phyloP scores from a whole-genome alignment of 768 basidiomycete species.

The Suillus sp. region DNA sequence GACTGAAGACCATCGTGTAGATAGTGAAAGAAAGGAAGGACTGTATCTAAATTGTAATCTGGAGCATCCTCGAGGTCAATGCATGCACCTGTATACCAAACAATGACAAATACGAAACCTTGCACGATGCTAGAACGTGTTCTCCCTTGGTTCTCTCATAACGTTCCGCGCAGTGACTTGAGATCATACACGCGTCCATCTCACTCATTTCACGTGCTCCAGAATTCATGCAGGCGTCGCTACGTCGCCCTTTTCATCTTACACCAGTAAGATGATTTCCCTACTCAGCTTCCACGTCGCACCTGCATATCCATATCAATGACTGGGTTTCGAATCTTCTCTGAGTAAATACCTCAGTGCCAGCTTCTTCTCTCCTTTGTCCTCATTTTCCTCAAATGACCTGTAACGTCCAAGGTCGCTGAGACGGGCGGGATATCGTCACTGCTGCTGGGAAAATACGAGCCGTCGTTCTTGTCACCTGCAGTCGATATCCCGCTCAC shows the following conservation, averaged over 20 bases:
- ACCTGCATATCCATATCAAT: no score
- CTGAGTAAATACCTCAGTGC: background rate
- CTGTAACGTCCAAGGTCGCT: background rate
- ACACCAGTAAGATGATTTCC: no score
- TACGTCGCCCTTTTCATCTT: no score
- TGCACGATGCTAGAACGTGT: background rate
- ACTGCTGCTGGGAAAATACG: background rate
- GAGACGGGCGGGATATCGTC: background rate
- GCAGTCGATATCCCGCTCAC: background rate
- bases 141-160: no score
- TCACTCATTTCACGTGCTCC: no score
- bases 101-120: background rate
- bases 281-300: no score
- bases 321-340: background rate
- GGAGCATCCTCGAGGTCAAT: conserved; percentile 2
- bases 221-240: no score
- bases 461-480: no score
- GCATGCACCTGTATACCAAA: background rate
- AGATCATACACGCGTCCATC: no score
- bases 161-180: no score
- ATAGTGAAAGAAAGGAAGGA: conserved; percentile 2
- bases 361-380: background rate
- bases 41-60: conserved; percentile 7
- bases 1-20: conserved; percentile 41
- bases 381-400: background rate